Evolutionary conservation across 768 basidiomycete species (phyloP).

Genomic region (Kwoniella sp.): DNA sequence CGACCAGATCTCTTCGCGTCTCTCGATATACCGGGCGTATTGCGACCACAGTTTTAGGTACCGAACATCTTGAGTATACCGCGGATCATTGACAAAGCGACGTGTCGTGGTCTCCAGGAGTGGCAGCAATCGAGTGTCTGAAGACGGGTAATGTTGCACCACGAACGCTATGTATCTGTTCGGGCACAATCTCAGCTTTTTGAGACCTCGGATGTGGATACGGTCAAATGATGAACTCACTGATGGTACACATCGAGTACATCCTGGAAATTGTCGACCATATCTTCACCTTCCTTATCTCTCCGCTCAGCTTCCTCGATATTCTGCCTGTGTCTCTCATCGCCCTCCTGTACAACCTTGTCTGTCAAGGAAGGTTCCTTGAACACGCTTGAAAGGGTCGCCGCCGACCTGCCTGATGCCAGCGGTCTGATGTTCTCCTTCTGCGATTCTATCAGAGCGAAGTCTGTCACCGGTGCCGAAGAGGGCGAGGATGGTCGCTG

Average conservation of each 20-base stretch:
- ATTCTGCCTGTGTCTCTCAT: slow-evolving; percentile 53
- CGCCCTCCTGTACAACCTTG: slow-evolving; percentile 57
- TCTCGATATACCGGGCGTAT: slow-evolving; percentile 79
- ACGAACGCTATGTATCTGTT: slow-evolving; percentile 78
- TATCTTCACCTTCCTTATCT: slow-evolving; percentile 56
- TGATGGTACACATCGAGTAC: slow-evolving; percentile 80
- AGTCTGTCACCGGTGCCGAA: slow-evolving; percentile 57
- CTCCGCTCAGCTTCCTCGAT: slow-evolving; percentile 57
- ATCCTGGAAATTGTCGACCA: slow-evolving; percentile 71
- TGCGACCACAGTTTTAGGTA: slow-evolving; percentile 91
- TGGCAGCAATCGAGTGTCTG: slow-evolving; percentile 71
- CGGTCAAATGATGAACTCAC: slow-evolving; percentile 53
- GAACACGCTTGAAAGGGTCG: slow-evolving; percentile 58
- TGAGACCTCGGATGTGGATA: not conserved
- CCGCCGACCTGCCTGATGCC: slow-evolving; percentile 59
- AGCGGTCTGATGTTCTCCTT: slow-evolving; percentile 62
- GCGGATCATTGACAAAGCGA: slow-evolving; percentile 77
- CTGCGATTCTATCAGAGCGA: slow-evolving; percentile 58
- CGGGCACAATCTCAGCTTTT: not conserved
- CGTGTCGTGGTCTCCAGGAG: slow-evolving; percentile 81
- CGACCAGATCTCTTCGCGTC: slow-evolving; percentile 73
- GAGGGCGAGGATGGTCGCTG: slow-evolving; percentile 17
- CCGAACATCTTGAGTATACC: slow-evolving; percentile 78
- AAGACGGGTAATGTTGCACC: slow-evolving; percentile 77
- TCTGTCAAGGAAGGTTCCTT: slow-evolving; percentile 68